Conservation (phyloP, 108 stramenopile genomes). For the Cyclotella kingstonii region DNA sequence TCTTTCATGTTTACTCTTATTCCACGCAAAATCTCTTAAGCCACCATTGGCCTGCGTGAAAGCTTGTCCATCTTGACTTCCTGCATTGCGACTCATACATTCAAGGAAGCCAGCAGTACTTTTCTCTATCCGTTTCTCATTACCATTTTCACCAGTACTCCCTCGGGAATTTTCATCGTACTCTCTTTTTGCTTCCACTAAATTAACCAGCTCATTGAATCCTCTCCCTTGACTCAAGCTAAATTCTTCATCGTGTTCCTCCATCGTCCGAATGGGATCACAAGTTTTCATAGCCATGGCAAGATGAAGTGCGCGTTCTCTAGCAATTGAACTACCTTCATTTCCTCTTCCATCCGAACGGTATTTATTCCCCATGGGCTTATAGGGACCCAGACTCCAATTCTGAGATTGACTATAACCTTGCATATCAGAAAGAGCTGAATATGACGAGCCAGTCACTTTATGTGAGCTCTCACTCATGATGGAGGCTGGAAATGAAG, state of each 20-base stretch:
- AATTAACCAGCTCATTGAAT: constrained; percentile 11
- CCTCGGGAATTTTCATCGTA: constrained; percentile 23
- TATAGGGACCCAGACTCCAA: too few relatives aligned
- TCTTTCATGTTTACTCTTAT: background rate
- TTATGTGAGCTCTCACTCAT: too few relatives aligned
- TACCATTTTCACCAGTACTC: constrained; percentile 1
- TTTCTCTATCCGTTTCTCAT: background rate
- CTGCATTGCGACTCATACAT: constrained; percentile 15
- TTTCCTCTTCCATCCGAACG: background rate
- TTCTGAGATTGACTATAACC: too few relatives aligned
- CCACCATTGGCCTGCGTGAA: constrained; percentile 6
- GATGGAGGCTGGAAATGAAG: too few relatives aligned
- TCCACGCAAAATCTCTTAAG: background rate
- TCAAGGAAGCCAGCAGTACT: background rate
- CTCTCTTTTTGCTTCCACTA: constrained; percentile 21
- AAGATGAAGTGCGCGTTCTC: constrained; percentile 22
- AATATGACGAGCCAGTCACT: too few relatives aligned
- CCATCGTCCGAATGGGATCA: background rate
- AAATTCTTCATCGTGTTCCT: constrained; percentile 13
- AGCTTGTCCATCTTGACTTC: constrained; percentile 3
- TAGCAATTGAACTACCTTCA: background rate
- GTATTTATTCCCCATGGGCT: background rate
- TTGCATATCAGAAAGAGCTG: too few relatives aligned
- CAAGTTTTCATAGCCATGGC: constrained; percentile 26
- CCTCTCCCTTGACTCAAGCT: background rate